Evolutionary conservation across 2,329 filamentous ascomycete genomes (phyloP).

Genomic region (Penicillium sp.): DNA sequence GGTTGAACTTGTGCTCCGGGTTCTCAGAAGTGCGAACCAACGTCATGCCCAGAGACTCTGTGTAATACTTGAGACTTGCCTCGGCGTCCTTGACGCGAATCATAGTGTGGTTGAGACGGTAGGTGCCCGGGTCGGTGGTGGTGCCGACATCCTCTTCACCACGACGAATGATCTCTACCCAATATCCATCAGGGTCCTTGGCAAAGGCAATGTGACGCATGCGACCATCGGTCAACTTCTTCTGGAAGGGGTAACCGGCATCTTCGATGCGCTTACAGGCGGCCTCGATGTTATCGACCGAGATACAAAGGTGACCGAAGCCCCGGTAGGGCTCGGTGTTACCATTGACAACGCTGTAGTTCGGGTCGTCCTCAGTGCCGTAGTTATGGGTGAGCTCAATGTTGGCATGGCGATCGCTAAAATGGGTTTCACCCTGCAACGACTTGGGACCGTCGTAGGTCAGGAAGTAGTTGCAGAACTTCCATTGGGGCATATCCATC

Average conservation of each 20-base stretch:
- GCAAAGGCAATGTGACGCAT: slow-evolving; percentile 90
- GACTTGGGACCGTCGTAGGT: slow-evolving; percentile 79
- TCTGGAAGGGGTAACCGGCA: slow-evolving; percentile 91
- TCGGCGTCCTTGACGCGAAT: slow-evolving; percentile 83
- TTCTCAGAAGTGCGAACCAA: slow-evolving; percentile 73
- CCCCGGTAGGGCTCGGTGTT: slow-evolving; percentile 85
- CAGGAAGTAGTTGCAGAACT: slow-evolving; percentile 95
- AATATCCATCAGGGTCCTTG: slow-evolving; percentile 83
- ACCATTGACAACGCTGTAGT: slow-evolving; percentile 81
- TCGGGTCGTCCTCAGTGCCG: slow-evolving; percentile 81
- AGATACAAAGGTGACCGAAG: slow-evolving; percentile 84
- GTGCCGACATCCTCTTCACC: slow-evolving; percentile 71
- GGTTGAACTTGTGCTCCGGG: slow-evolving; percentile 71
- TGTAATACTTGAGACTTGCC: slow-evolving; percentile 75
- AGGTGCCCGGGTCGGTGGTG: slow-evolving; percentile 71
- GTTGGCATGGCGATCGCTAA: slow-evolving; percentile 81
- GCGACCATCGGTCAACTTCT: slow-evolving; percentile 84
- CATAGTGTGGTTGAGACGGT: slow-evolving; percentile 72
- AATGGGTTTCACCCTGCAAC: slow-evolving; percentile 70
- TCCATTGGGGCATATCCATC: slow-evolving; percentile 78
- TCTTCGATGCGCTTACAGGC: slow-evolving; percentile 88
- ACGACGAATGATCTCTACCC: slow-evolving; percentile 62
- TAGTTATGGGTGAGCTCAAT: slow-evolving; percentile 85
- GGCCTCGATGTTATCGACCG: slow-evolving; percentile 80
- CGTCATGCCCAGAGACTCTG: slow-evolving; percentile 86